Base-by-base conservation (phyloP, 441 rosid species). In the Rhodomyrtus psidioides region DNA sequence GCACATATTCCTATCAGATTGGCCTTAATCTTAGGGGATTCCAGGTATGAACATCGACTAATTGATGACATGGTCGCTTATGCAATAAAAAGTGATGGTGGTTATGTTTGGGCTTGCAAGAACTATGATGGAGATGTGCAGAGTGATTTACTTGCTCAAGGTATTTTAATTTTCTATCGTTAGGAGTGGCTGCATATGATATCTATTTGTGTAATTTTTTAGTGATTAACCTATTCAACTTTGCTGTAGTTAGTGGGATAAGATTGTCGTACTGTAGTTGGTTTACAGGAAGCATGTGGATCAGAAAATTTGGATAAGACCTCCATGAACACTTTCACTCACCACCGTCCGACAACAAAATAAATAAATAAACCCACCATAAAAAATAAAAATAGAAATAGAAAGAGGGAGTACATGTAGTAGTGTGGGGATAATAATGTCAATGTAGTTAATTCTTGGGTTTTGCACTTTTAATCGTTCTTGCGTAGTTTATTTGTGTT, bases 51-150 rank as follows among this genome's bases (percentile, higher is more conserved):
- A 92, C 98, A 97, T 86, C 97, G 98, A 49, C 88, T 97, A 83
- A 97, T 97, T 82, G 99, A 97, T 91, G 98, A 97, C 89, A 97
- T 97, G 99, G 98, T 97, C 57, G 99, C 98, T 83, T 97, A 97
- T 90, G 98, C 94, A n/a, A 6, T 97, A 82, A 97, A 97, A 92
- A 97, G 99, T 83, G 98, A 94, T 85, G 99, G 99, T 44, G 98
- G 99, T 87, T 97, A 96, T 94, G 97, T 95, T n/a, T 97, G 99
- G 98, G 98, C 99, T 15, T 97, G 98, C 93, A 97, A 97, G 92
- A 97, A 97, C 89, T 97, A 97, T 49, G 99, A 97, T 74, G 99
- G 98, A 88, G 98, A 97, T 92, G 99, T 97, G 84, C 98, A 94
- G 90, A 97, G 99, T 87, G 98, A 97, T 93, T 93, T 97, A 86